Conservation (phyloP, 331 rosid species). For the Dryas integrifolia region DNA sequence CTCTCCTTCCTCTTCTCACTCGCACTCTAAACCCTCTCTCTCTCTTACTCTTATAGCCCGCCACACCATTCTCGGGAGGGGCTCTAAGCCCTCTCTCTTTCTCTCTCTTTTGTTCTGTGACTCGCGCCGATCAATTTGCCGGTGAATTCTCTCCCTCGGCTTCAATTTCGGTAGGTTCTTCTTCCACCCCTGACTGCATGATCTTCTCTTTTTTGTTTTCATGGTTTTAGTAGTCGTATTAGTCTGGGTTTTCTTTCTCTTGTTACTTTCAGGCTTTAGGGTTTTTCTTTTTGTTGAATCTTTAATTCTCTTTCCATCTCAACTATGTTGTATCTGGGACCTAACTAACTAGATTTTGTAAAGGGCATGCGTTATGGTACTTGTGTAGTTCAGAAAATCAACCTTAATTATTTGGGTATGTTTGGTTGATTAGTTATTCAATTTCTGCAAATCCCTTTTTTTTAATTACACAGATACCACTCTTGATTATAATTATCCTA, state of each 20-base stretch:
- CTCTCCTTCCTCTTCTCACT: not conserved
- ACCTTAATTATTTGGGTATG: not conserved
- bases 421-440: not conserved
- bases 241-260: not conserved
- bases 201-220: not conserved
- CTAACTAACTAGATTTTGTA: not conserved
- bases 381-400: not conserved
- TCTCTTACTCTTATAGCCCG: not conserved
- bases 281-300: not conserved
- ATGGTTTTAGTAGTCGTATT: not conserved
- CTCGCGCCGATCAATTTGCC: not conserved
- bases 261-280: not conserved
- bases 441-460: not conserved
- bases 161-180: constrained; percentile 16
- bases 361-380: not conserved
- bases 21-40: not conserved
- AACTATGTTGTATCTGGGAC: not conserved
- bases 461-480: not conserved
- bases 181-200: not conserved
- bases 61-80: constrained; percentile 29
- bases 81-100: constrained; percentile 46
- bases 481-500: not conserved
- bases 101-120: constrained; percentile 25
- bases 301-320: too few species aligned
- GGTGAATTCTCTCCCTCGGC: not conserved